Base-by-base conservation (phyloP, 2,329 filamentous ascomycete genomes). In the Cercospora brassicicola region DNA sequence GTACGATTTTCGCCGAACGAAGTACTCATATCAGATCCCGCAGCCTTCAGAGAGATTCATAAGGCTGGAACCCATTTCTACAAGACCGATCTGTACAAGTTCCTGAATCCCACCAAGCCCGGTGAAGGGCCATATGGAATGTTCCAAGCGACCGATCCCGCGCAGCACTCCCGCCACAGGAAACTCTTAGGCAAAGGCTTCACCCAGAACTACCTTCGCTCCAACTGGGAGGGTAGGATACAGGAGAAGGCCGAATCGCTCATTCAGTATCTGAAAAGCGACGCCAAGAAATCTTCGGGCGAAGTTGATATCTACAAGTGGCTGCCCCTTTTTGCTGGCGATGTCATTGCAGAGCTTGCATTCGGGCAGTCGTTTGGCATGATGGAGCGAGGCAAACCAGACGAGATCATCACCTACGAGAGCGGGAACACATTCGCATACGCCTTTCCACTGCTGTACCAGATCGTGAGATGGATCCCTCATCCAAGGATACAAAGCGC, bases 341-440 rank as follows among this genome's bases (percentile, higher is more conserved):
- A 81, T 71, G 74, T 81, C 15, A 76, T 76, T 28, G 76, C 75
- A 5, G 72, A 78, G 61, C 65, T 81, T 9, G 75, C 74, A 26
- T 81, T 81, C 66, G 79, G 80, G 23, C 77, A 80, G 57, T 73
- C 73, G 1, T 80, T 81, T 57, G 68, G 75, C 1, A 79, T 80
- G 77, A 68, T 81, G 6, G 75, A 80, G 55, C 69, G 67, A 7
- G 79, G 78, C 7, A 11, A 64, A 48, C 60, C 57, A 4, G 65
- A 67, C 56, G 42, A 48, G 13, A 65, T 69, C 5, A 42, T 67
- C n/a, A 59, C 57, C 42, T 33, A 63, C 15, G 18, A 42, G 7
- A 69, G 18, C 3, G 64, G 60, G 8, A 69, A 69, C 10, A 55
- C 53, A 3, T 57, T 67, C 15, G 65, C 67, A 11, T 69, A 64